A percentile compares a stretch with the other conserved stretches of the same genome.
Evolutionary conservation across 345 rosid genomes (phyloP).

Genomic region (Alliaria petiolata): DNA sequence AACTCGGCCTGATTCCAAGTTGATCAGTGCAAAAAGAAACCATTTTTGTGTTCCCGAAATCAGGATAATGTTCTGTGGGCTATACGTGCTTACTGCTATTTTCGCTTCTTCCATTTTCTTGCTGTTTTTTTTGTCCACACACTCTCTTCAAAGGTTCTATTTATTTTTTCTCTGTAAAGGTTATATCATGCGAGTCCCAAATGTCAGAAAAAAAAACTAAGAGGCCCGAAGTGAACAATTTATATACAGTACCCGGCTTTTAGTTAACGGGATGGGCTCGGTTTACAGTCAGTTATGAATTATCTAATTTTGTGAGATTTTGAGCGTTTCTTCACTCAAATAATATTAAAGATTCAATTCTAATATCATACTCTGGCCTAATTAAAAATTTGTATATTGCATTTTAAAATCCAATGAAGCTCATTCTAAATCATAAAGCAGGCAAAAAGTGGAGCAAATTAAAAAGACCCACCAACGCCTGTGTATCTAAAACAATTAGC

Average conservation of each 20-base stretch:
- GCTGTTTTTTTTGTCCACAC: background rate
- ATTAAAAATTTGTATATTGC: no score
- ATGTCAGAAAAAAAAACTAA: no score
- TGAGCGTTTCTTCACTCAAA: no score
- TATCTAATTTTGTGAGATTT: no score
- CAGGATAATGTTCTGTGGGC: background rate
- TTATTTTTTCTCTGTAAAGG: no score
- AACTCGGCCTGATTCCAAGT: constrained; percentile 1
- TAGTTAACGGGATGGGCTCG: no score
- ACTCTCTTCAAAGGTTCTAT: background rate
- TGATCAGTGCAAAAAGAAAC: constrained; percentile 7
- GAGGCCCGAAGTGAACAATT: no score
- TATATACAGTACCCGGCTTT: no score
- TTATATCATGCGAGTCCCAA: no score
- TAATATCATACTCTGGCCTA: no score
- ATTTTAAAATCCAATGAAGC: background rate
- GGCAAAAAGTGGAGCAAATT: background rate
- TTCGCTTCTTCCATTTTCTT: background rate
- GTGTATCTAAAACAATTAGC: background rate
- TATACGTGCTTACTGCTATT: background rate
- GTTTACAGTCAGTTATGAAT: no score
- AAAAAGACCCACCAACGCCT: background rate
- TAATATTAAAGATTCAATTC: no score
- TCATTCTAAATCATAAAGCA: background rate
- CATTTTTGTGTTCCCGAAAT: background rate